Percentiles rank a stretch among this genome's conserved stretches.
Evolutionary conservation across 2,329 filamentous ascomycete species (phyloP).

Genomic region (Neofusicoccum sp.): DNA sequence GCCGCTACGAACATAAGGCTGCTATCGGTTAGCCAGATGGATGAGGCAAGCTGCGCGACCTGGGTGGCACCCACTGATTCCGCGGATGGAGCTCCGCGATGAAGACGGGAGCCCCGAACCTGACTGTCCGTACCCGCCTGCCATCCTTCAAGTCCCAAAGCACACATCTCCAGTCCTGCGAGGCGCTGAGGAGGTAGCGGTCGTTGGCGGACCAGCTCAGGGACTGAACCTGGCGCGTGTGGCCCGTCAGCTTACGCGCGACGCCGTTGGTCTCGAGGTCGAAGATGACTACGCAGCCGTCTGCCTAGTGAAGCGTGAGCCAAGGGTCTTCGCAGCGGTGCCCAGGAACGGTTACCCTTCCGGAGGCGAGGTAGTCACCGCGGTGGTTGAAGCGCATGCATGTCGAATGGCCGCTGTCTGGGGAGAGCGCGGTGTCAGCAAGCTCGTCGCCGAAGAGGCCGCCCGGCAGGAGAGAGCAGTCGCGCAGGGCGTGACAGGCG

Average conservation of each 20-base stretch:
- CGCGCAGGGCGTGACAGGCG: slow-evolving; percentile 50
- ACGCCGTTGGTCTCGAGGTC: slow-evolving; percentile 97
- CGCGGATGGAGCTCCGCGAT: slow-evolving; percentile 92
- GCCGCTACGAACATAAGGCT: slow-evolving; percentile 86
- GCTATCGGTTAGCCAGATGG: background rate
- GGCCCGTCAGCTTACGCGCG: slow-evolving; percentile 87
- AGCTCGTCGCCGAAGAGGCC: slow-evolving; percentile 19
- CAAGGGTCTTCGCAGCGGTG: slow-evolving; percentile 20
- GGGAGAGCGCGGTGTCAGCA: slow-evolving; percentile 19
- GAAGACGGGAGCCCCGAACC: slow-evolving; percentile 90
- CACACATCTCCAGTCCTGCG: slow-evolving; percentile 94
- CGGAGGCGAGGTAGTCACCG: slow-evolving; percentile 92
- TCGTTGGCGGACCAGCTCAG: slow-evolving; percentile 91
- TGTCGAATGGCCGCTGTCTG: slow-evolving; percentile 62
- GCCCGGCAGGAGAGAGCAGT: slow-evolving; percentile 49
- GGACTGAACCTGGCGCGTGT: slow-evolving; percentile 90
- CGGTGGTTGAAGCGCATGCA: slow-evolving; percentile 85
- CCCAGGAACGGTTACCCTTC: slow-evolving; percentile 59
- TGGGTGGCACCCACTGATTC: slow-evolving; percentile 65
- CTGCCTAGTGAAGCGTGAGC: slow-evolving; percentile 48
- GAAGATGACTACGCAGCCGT: slow-evolving; percentile 93
- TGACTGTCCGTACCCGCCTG: slow-evolving; percentile 73
- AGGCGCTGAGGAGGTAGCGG: slow-evolving; percentile 85
- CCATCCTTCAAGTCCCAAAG: slow-evolving; percentile 86
- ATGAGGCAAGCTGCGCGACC: background rate